phyloP scores from a whole-genome alignment of 306 rosid species.

The Alnus rubra region DNA sequence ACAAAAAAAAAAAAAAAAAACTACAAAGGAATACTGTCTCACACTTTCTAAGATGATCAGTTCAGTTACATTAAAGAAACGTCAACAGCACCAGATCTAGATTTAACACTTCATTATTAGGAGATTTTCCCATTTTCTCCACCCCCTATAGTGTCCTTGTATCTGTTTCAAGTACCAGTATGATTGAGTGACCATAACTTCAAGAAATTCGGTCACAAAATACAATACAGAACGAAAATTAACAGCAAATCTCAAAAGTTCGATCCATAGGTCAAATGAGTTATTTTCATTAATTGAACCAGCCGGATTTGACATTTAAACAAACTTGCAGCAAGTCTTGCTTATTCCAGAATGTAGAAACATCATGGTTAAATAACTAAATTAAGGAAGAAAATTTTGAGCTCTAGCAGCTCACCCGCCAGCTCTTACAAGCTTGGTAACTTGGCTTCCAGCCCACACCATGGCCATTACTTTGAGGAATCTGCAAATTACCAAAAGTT shows the following conservation, averaged over 20 bases:
- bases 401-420: conserved; percentile 68
- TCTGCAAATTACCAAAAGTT: conserved; percentile 38
- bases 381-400: background rate
- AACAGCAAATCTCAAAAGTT: background rate
- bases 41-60: background rate
- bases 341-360: conserved; percentile 1
- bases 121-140: background rate
- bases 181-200: background rate
- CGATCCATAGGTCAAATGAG: background rate
- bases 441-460: conserved; percentile 98
- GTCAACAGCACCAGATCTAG: background rate
- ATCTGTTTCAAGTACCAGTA: background rate
- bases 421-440: conserved; percentile 84
- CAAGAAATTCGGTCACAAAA: background rate
- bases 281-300: background rate
- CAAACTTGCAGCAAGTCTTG: background rate
- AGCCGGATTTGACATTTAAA: background rate
- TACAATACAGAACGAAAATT: background rate
- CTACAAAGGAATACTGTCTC: background rate
- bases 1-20: background rate
- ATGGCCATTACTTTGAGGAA: conserved; percentile 91
- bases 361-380: conserved; percentile 1
- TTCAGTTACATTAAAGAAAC: too few relatives aligned
- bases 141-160: background rate
- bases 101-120: background rate